phyloP scores from a whole-genome alignment of 768 basidiomycete species.

The Suillus plorans region DNA sequence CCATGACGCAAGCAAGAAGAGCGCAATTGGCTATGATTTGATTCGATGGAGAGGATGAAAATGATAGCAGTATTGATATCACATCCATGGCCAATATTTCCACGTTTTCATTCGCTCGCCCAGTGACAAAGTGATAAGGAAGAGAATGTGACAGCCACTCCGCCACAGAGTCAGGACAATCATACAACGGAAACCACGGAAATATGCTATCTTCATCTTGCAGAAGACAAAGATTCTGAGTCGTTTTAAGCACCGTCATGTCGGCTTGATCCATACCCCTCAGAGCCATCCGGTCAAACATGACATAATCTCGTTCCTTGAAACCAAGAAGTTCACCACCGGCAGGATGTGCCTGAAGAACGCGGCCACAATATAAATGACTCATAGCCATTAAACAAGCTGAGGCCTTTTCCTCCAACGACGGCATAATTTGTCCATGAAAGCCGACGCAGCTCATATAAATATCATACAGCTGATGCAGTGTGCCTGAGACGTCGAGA shows the following conservation, averaged over 20 bases:
- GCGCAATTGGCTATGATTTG: neutral
- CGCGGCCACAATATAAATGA: neutral
- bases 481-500: neutral
- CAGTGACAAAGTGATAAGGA: neutral
- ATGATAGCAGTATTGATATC: neutral
- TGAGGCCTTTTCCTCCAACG: neutral
- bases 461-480: neutral
- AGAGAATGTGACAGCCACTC: neutral
- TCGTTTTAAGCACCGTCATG: neutral
- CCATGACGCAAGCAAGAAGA: neutral
- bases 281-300: neutral
- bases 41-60: neutral
- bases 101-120: neutral
- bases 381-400: neutral
- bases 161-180: neutral
- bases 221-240: neutral
- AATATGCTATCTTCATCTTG: neutral
- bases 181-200: too few species aligned
- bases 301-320: neutral
- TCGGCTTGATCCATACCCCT: neutral
- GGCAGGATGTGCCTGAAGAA: neutral
- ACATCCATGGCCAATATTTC: neutral
- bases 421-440: neutral
- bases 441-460: neutral
- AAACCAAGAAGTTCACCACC: neutral